A percentile compares a stretch with the other conserved stretches of the same genome.
Evolutionary conservation across 768 basidiomycete genomes (phyloP).

Genomic region (Boletus tylopilopsis): DNA sequence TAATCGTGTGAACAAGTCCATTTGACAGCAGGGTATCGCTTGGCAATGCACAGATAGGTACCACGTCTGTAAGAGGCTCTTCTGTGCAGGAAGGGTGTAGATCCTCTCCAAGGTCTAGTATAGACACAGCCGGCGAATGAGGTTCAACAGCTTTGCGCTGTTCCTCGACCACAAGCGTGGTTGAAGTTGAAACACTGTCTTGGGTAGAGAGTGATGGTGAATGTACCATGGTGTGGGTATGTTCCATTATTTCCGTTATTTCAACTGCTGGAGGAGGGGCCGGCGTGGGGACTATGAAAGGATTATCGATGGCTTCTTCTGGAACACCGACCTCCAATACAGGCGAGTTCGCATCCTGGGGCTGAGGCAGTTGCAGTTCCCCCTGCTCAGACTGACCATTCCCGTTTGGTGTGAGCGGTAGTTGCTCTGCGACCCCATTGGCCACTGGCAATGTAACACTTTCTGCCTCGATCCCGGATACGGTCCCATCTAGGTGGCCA

Average conservation of each 20-base stretch:
- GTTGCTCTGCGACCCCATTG: background rate
- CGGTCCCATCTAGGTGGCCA: background rate
- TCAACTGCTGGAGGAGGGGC: background rate
- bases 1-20: background rate
- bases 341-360: conserved; percentile 1
- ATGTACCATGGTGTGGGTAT: background rate
- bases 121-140: conserved; percentile 18
- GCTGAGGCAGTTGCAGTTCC: background rate
- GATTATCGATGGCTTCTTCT: conserved; percentile 10
- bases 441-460: background rate
- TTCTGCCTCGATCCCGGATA: background rate
- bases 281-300: conserved; percentile 1
- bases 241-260: background rate
- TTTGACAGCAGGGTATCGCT: background rate
- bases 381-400: background rate
- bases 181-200: background rate
- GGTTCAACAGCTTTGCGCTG: conserved; percentile 1
- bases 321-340: background rate
- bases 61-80: background rate
- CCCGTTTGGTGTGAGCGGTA: background rate
- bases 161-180: conserved; percentile 13
- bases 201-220: conserved; percentile 2
- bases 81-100: background rate
- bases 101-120: conserved; percentile 12
- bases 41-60: background rate